phyloP scores from a whole-genome alignment of 208 protist species.

The Wallacemonas collosoma region DNA sequence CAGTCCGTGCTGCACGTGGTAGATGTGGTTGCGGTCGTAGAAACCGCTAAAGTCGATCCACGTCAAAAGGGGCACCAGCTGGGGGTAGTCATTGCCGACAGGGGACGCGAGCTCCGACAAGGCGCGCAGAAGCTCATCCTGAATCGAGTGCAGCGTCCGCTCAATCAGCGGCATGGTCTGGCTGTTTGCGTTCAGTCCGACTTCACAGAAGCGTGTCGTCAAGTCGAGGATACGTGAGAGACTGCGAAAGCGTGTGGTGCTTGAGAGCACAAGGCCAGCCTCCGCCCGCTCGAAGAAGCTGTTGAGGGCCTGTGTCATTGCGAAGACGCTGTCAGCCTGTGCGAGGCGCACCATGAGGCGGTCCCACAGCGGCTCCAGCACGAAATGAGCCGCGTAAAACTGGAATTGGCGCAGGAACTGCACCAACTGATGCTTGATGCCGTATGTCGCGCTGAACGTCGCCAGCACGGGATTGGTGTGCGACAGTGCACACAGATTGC shows the following conservation, averaged over 20 bases:
- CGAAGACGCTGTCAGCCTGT: constrained; percentile 71
- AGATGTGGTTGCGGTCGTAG: constrained; percentile 84
- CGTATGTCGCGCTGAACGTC: constrained; percentile 60
- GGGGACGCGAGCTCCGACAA: constrained; percentile 84
- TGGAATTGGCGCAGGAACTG: constrained; percentile 90
- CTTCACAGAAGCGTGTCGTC: constrained; percentile 71
- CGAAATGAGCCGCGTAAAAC: constrained; percentile 89
- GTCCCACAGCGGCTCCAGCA: constrained; percentile 84
- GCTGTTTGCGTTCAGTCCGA: constrained; percentile 67
- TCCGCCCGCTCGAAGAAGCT: constrained; percentile 80
- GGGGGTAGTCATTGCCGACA: constrained; percentile 76
- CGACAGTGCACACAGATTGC: constrained; percentile 64
- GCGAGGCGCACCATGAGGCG: constrained; percentile 65
- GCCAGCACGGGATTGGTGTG: constrained; percentile 44
- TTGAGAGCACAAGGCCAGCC: constrained; percentile 72
- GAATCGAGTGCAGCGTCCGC: constrained; percentile 53
- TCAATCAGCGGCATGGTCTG: constrained; percentile 55
- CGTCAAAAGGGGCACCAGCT: constrained; percentile 81
- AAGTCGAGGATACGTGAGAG: constrained; percentile 69
- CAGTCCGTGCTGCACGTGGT: constrained; percentile 68
- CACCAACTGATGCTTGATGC: constrained; percentile 84
- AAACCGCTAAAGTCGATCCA: constrained; percentile 89
- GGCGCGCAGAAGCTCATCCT: constrained; percentile 63
- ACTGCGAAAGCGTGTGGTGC: constrained; percentile 70
- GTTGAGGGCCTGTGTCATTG: constrained; percentile 63